Percentiles rank a stretch among this genome's conserved stretches.
phyloP scores from a whole-genome alignment of 768 basidiomycete genomes.

The Boletus barrowsii region DNA sequence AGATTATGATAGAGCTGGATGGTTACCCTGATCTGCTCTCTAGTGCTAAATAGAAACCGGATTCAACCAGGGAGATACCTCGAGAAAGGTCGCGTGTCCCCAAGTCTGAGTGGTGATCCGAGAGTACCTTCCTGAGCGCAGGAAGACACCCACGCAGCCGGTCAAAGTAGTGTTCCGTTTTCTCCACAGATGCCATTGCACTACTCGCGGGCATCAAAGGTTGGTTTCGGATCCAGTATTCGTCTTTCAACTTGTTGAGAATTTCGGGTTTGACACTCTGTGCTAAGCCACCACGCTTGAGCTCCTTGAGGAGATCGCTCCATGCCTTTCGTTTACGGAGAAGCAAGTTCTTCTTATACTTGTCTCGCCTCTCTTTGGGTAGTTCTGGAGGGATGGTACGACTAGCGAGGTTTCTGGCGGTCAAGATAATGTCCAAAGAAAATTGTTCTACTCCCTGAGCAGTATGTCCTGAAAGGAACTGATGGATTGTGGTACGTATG shows the following conservation, averaged over 20 bases:
- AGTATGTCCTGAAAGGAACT: slow-evolving; percentile 40
- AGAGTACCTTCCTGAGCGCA: slow-evolving; percentile 55
- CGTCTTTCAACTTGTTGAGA: slow-evolving; percentile 51
- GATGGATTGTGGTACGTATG: slow-evolving; percentile 40
- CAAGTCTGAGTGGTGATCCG: slow-evolving; percentile 76
- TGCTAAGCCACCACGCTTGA: slow-evolving; percentile 76
- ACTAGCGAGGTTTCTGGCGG: slow-evolving; percentile 54
- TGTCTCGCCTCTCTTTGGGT: slow-evolving; percentile 50
- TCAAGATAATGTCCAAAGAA: slow-evolving; percentile 60
- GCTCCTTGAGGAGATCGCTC: slow-evolving; percentile 86
- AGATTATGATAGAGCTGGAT: neutral
- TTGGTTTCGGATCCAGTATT: slow-evolving; percentile 67
- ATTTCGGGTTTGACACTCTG: slow-evolving; percentile 68
- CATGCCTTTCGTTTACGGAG: slow-evolving; percentile 86
- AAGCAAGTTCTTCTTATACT: slow-evolving; percentile 68
- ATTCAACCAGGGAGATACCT: slow-evolving; percentile 75
- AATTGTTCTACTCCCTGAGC: slow-evolving; percentile 50
- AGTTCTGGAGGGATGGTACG: slow-evolving; percentile 41
- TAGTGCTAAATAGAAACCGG: slow-evolving; percentile 66
- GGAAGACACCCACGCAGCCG: slow-evolving; percentile 66
- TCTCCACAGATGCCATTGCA: slow-evolving; percentile 31
- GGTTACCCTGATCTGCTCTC: slow-evolving; percentile 63
- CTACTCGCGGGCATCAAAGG: slow-evolving; percentile 34
- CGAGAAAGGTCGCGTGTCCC: slow-evolving; percentile 84
- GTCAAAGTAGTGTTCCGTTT: slow-evolving; percentile 60